Evolutionary conservation across 352 stramenopile genomes (phyloP), one percentile per base, ranked within the genome.

Genomic region (Blastocystis sp.): DNA sequence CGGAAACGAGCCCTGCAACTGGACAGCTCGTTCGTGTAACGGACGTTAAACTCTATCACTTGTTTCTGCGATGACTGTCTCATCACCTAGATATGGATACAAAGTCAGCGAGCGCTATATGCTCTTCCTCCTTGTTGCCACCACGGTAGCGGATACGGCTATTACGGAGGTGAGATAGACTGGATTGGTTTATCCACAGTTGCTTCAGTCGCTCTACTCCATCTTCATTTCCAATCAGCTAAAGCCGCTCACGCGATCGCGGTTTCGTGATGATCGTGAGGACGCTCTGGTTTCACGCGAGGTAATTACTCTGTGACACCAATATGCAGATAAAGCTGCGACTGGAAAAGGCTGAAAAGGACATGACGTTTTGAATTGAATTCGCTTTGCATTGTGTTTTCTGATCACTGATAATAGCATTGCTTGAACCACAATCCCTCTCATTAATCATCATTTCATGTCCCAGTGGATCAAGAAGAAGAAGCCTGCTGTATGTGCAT

Each of bases 401-500:
- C n/a, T n/a, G n/a, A n/a, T n/a, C n/a, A n/a, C n/a, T n/a, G n/a
- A n/a, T n/a, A n/a, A n/a, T n/a, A n/a, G n/a, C n/a, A n/a, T n/a
- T n/a, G n/a, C n/a, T n/a, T n/a, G n/a, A n/a, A n/a, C n/a, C n/a
- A n/a, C n/a, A n/a, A n/a, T n/a, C n/a, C n/a, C n/a, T n/a, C n/a
- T n/a, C n/a, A n/a, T n/a, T n/a, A n/a, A n/a, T n/a, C n/a, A n/a
- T n/a, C n/a, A n/a, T n/a, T n/a, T n/a, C n/a, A 73, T 73, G 63
- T 36, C 24, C 24, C 63, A 9, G 0, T 73, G 63, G 63, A 36
- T 48, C 21, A 73, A 73, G 38, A 73, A 73, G 63, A 73, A 73
- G 63, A 73, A 73, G 38, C 63, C 63, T 16, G 63, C 34, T 48
- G 63, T 73, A 54, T 24, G 6, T 27, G 2, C 0, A n/a, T 16